A percentile compares a stretch with the other conserved stretches of the same genome.
Evolutionary conservation across 768 basidiomycete genomes (phyloP).

Genomic region (Mrakia gelida): DNA sequence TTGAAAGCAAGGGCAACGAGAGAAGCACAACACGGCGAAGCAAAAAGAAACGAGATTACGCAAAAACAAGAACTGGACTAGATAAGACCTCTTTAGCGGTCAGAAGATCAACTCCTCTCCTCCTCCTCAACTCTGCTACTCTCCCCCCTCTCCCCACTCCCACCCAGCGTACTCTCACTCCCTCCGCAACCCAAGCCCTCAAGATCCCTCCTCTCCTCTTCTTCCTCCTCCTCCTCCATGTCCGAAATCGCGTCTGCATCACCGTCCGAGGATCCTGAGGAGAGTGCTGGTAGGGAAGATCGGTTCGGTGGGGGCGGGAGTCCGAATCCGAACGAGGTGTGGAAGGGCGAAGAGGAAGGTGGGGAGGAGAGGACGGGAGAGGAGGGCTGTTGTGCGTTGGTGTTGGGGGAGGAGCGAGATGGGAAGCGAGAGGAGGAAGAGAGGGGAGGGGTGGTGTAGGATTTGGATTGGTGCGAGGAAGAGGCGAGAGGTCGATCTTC

Average conservation of each 20-base stretch:
- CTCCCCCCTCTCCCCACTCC: background rate
- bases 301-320: background rate
- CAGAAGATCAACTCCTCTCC: background rate
- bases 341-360: background rate
- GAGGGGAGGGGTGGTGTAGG: background rate
- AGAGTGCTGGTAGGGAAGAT: background rate
- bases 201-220: background rate
- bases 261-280: background rate
- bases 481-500: background rate
- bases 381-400: too few species aligned
- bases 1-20: too few species aligned
- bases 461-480: background rate
- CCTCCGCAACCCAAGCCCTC: background rate
- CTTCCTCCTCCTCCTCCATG: background rate
- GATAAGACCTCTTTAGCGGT: background rate
- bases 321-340: background rate
- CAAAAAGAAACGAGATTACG: background rate
- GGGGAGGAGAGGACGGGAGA: too few species aligned
- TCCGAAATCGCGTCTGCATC: background rate
- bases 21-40: background rate
- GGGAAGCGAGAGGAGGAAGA: background rate
- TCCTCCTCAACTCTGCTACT: background rate
- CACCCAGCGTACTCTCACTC: constrained; percentile 6
- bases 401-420: background rate
- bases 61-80: background rate